These are phyloP conservation scores for Pyrenochaeta sp. DNA, from an alignment of 2,329 filamentous ascomycete genomes.

Conservation along the genomic window DNA sequence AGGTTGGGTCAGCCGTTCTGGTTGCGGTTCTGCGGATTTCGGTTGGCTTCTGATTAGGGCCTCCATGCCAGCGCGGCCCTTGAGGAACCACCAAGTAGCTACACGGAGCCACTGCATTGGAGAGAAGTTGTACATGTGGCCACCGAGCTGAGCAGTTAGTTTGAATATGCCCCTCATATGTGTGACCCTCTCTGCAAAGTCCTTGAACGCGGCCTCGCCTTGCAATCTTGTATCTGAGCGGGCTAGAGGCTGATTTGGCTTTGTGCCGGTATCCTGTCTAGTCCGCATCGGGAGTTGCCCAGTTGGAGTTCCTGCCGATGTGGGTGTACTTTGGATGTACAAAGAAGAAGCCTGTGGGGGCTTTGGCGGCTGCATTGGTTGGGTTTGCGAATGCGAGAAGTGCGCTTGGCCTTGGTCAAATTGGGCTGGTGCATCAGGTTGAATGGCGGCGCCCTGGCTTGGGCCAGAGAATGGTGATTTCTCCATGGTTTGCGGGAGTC, in stretches of 20 bases:
- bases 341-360: conserved; percentile 18
- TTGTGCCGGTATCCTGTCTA: conserved; percentile 24
- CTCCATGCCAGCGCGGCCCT: conserved; percentile 80
- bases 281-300: conserved; percentile 24
- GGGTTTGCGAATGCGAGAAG: conserved; percentile 14
- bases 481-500: conserved; percentile 24
- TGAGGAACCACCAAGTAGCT: conserved; percentile 89
- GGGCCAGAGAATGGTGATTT: conserved; percentile 24
- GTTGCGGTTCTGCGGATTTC: conserved; percentile 59
- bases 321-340: conserved; percentile 13
- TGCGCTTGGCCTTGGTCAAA: conserved; percentile 25
- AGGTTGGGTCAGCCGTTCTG: conserved; percentile 71
- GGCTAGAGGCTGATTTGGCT: conserved; percentile 21
- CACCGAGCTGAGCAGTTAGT: conserved; percentile 77
- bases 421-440: conserved; percentile 35
- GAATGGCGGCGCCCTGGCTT: conserved; percentile 29
- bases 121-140: conserved; percentile 69
- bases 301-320: conserved; percentile 10
- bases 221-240: conserved; percentile 45
- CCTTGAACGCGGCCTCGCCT: conserved; percentile 63
- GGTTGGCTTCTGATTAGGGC: conserved; percentile 72
- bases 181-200: conserved; percentile 74
- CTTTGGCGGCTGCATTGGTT: conserved; percentile 8
- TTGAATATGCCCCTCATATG: conserved; percentile 81
- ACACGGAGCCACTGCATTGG: conserved; percentile 75